These are phyloP conservation scores for Leccinellum rugosiceps DNA, from an alignment of 768 basidiomycete species.

Conservation along the genomic window DNA sequence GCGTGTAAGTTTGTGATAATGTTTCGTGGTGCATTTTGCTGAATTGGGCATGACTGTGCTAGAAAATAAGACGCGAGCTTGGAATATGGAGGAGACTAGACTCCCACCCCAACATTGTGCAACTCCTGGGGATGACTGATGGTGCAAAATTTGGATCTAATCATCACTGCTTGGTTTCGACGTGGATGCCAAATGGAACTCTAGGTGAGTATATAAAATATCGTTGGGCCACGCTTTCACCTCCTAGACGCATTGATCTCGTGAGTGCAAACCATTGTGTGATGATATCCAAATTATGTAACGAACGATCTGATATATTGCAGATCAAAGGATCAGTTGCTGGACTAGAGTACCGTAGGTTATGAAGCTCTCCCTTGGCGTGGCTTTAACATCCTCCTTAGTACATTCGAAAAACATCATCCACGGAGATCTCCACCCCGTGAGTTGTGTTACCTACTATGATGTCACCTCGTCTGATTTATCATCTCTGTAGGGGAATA, in stretches of 20 bases:
- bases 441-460: background rate
- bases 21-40: background rate
- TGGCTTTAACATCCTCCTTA: background rate
- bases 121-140: background rate
- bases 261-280: background rate
- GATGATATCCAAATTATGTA: background rate
- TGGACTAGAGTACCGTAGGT: constrained; percentile 3
- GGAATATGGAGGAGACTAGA: constrained; percentile 7
- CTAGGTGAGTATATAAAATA: background rate
- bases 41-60: background rate
- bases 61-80: constrained; percentile 6
- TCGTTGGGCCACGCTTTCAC: background rate
- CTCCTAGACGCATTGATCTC: background rate
- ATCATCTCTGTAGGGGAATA: background rate
- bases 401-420: background rate
- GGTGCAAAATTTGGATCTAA: constrained; percentile 2
- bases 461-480: background rate
- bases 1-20: background rate
- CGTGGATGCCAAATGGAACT: constrained; percentile 7
- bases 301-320: background rate
- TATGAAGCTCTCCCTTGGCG: background rate
- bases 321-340: constrained; percentile 1
- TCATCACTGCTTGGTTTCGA: constrained; percentile 5
- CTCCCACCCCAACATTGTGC: constrained; percentile 8
- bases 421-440: constrained; percentile 9